phyloP scores from a whole-genome alignment of 768 basidiomycete species.

The Paxillus ammoniavirescens region DNA sequence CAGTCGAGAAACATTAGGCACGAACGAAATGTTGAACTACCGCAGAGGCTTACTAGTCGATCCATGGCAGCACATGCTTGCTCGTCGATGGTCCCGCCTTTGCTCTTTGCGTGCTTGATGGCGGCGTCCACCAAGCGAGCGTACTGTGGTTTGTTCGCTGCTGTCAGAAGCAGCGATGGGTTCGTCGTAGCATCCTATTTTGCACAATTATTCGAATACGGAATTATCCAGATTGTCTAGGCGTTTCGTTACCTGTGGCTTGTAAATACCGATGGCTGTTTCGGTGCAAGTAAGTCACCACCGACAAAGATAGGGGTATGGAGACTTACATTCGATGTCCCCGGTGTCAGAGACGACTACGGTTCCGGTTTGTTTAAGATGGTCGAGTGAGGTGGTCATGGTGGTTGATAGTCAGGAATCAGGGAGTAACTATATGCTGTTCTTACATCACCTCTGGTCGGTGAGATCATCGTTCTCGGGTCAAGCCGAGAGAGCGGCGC shows the following conservation, averaged over 20 bases:
- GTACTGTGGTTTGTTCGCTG: conserved; percentile 85
- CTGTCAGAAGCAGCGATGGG: conserved; percentile 88
- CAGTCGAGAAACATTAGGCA: neutral
- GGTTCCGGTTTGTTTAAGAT: conserved; percentile 85
- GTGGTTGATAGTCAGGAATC: conserved; percentile 28
- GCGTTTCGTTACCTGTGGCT: conserved; percentile 64
- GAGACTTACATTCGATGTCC: conserved; percentile 72
- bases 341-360: conserved; percentile 95
- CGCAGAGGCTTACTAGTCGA: conserved; percentile 62
- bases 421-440: neutral
- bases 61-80: conserved; percentile 81
- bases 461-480: too few species aligned
- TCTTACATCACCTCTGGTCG: too few species aligned
- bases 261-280: conserved; percentile 87
- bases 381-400: conserved; percentile 77
- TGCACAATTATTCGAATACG: neutral
- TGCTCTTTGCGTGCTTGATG: conserved; percentile 68
- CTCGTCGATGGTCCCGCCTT: conserved; percentile 69
- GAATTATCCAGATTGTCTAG: neutral
- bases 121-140: conserved; percentile 72
- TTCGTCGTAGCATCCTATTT: conserved; percentile 92
- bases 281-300: conserved; percentile 20
- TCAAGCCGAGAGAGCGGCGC: too few species aligned
- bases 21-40: neutral
- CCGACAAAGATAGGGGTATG: conserved; percentile 7